Percentiles rank a stretch among this genome's conserved stretches.
These are phyloP conservation scores for Kwoniella shandongensis DNA, from an alignment of 768 basidiomycete species.

Conservation along the genomic window DNA sequence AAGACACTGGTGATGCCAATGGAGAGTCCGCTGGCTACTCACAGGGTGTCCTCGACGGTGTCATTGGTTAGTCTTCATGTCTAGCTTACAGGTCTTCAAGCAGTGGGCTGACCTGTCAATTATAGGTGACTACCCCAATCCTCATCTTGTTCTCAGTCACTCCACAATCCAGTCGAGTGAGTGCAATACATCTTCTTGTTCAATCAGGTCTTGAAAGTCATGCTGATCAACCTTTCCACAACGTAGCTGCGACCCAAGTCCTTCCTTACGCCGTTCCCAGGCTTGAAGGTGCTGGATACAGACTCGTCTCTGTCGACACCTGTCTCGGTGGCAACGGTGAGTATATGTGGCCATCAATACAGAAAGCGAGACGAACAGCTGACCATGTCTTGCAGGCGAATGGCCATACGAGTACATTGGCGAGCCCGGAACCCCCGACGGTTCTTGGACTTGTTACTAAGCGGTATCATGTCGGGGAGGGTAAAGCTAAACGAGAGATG, in stretches of 20 bases:
- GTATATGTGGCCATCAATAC: too few relatives aligned
- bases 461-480: neutral
- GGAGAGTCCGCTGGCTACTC: constrained; percentile 33
- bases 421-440: constrained; percentile 42
- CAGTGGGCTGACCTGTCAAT: neutral
- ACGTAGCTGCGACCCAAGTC: constrained; percentile 37
- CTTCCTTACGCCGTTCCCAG: constrained; percentile 36
- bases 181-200: constrained; percentile 4
- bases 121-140: constrained; percentile 25
- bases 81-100: neutral
- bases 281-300: constrained; percentile 37
- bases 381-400: constrained; percentile 32
- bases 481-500: too few relatives aligned
- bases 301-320: constrained; percentile 51
- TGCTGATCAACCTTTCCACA: neutral
- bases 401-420: constrained; percentile 51
- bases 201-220: neutral
- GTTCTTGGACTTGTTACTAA: constrained; percentile 48
- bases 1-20: constrained; percentile 44
- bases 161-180: constrained; percentile 32
- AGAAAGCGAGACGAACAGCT: too few relatives aligned
- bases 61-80: constrained; percentile 15
- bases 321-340: constrained; percentile 46
- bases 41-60: constrained; percentile 30
- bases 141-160: constrained; percentile 44